Base-by-base conservation (phyloP, 495 filamentous ascomycete species). In the Arthonia radiata region DNA sequence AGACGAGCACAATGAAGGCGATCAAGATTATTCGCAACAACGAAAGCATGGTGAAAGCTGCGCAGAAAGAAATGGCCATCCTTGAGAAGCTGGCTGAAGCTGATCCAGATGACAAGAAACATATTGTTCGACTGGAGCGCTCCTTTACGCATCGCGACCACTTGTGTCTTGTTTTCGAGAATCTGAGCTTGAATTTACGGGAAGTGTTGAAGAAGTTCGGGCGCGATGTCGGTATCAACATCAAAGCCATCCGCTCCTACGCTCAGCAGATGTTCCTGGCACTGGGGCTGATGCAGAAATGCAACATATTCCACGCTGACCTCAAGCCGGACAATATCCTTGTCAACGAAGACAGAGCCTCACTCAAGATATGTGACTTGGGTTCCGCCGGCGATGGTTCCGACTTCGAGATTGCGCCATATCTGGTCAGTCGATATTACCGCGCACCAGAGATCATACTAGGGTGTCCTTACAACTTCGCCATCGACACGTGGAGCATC, bases 301-400 rank as follows among this genome's bases (percentile, higher is more conserved):
- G 75, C 59, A 76, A 81, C 48, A 77, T 94, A 42, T 53, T 97
- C 19, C 86, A 97, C 42, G 82, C 82, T 2, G 86, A 97, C 53
- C 46, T 97, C 33, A 97, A 97, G 44, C 86, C 86, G 3, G 86
- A 97, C 61, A 97, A 97, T 39, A 74, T 97, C 17, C 56, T 97
- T 36, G 69, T 83, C 30, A 90, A 81, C 37, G 81, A 91, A 35
- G 62, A 58, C 25, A 71, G 75, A 27, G 90, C 74, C 31, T 37
- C 79, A 13, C 61, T 94, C 32, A 97, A 94, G 49, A 73, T 97
- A 18, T 92, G 83, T 47, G 86, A 97, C 54, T 47, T 97, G 39
- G 86, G 86, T 13, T 92, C 89, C 12, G 89, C 86, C 10, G 81
- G 77, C 15, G 75, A 90, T 39, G 70, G 69, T 14, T 71, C 71